Evolutionary conservation across 768 basidiomycete genomes (phyloP).

Genomic region (Tricholoma sp.): DNA sequence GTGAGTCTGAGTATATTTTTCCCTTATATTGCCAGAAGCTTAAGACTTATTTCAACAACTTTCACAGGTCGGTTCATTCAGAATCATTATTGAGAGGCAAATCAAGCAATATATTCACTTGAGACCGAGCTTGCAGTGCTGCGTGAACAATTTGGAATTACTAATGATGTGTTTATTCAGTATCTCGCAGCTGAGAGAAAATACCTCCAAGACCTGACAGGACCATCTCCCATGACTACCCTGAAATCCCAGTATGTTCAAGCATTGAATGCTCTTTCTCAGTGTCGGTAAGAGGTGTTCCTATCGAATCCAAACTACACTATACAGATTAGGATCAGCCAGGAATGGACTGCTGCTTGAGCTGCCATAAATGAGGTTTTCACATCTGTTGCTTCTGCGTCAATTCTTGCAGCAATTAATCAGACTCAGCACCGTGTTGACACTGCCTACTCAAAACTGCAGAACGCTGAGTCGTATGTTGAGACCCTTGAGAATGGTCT

Average conservation of each 20-base stretch:
- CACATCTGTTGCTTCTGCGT: neutral
- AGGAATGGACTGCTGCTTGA: conserved; percentile 3
- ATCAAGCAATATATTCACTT: neutral
- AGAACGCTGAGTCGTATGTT: neutral
- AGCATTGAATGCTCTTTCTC: conserved; percentile 1
- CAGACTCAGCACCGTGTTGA: neutral
- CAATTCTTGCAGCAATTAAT: neutral
- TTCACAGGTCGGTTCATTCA: neutral
- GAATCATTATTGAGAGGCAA: conserved; percentile 6
- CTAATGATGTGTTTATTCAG: neutral
- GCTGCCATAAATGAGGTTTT: neutral
- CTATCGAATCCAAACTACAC: neutral
- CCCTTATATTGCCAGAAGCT: neutral
- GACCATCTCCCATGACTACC: neutral
- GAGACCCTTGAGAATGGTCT: neutral
- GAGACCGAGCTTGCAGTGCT: neutral
- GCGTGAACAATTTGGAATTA: neutral
- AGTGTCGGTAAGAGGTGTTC: conserved; percentile 1
- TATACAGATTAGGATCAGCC: neutral
- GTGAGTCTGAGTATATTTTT: conserved; percentile 13
- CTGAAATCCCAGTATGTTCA: conserved; percentile 3
- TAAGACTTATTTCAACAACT: neutral
- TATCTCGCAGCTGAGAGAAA: neutral
- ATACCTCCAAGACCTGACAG: conserved; percentile 2
- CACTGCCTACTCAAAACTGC: too few relatives aligned